A percentile compares a stretch with the other conserved stretches of the same genome.
phyloP scores from a whole-genome alignment of 2,329 filamentous ascomycete species.

The Ploettnerulaceae sp. region DNA sequence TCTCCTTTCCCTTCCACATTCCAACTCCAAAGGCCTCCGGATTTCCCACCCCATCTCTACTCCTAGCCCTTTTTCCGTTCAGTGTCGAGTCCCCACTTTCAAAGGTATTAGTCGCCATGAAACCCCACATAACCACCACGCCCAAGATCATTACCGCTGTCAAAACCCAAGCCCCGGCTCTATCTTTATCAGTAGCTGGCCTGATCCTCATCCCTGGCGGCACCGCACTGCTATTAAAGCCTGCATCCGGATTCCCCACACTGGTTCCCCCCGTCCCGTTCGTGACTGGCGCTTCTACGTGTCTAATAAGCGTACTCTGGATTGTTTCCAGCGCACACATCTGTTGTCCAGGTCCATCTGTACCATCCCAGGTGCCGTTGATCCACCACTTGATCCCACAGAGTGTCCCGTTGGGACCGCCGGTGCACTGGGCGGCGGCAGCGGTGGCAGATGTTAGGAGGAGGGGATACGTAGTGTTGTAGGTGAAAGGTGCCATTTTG shows the following conservation, averaged over 20 bases:
- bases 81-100: too few relatives aligned
- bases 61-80: too few relatives aligned
- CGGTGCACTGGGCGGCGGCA: slow-evolving; percentile 53
- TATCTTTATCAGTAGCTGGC: slow-evolving; percentile 35
- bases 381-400: slow-evolving; percentile 58
- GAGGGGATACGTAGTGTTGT: slow-evolving; percentile 47
- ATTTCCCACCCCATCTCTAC: slow-evolving; percentile 7
- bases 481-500: slow-evolving; percentile 60
- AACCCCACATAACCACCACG: slow-evolving; percentile 11
- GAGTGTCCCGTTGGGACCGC: slow-evolving; percentile 51
- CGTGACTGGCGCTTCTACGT: slow-evolving; percentile 39
- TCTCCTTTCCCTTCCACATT: slow-evolving; percentile 7
- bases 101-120: slow-evolving; percentile 16
- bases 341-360: slow-evolving; percentile 61
- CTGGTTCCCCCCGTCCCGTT: slow-evolving; percentile 53
- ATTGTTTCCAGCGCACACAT: slow-evolving; percentile 66
- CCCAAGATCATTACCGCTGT: slow-evolving; percentile 32
- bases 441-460: slow-evolving; percentile 52
- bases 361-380: slow-evolving; percentile 51
- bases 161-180: slow-evolving; percentile 39
- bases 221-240: slow-evolving; percentile 16
- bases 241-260: slow-evolving; percentile 34
- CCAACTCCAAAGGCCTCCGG: too few relatives aligned
- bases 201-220: slow-evolving; percentile 1
- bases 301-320: slow-evolving; percentile 52